Evolutionary conservation across 2,329 filamentous ascomycete genomes (phyloP).

Genomic region (Aspergillus thermomutatus): DNA sequence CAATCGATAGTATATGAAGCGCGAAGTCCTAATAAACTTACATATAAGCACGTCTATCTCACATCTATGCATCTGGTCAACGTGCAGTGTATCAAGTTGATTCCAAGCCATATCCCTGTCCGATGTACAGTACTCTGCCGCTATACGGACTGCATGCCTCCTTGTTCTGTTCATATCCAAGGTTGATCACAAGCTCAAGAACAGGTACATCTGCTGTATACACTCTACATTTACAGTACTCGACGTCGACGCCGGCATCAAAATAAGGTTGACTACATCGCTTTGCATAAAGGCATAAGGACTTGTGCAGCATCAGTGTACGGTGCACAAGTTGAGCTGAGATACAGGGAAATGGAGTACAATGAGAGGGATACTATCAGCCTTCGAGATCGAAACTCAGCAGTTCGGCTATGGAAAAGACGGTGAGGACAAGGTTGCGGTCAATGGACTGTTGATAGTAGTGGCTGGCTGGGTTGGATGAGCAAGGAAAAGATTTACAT

Average conservation of each 20-base stretch:
- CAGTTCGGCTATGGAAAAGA: too few species aligned
- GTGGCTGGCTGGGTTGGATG: neutral
- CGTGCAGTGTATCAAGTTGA: neutral
- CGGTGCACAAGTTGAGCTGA: neutral
- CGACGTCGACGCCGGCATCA: neutral
- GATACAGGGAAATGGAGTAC: neutral
- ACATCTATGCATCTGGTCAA: neutral
- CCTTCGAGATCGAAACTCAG: too few species aligned
- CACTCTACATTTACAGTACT: neutral
- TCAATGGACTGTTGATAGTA: neutral
- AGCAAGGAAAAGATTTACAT: neutral
- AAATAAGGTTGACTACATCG: neutral
- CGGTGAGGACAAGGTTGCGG: neutral
- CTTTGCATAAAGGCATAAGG: neutral
- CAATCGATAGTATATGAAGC: neutral
- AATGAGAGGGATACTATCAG: neutral
- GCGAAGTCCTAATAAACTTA: neutral
- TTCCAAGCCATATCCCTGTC: neutral
- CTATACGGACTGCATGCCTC: too few species aligned
- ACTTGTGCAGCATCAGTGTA: neutral
- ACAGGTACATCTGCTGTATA: neutral
- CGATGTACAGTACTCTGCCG: neutral
- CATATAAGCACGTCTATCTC: neutral
- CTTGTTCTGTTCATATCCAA: too few species aligned
- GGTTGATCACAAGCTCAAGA: neutral